These are phyloP conservation scores for Coelastrella sp. DNA, from an alignment of 139 green algal species.

Conservation along the genomic window DNA sequence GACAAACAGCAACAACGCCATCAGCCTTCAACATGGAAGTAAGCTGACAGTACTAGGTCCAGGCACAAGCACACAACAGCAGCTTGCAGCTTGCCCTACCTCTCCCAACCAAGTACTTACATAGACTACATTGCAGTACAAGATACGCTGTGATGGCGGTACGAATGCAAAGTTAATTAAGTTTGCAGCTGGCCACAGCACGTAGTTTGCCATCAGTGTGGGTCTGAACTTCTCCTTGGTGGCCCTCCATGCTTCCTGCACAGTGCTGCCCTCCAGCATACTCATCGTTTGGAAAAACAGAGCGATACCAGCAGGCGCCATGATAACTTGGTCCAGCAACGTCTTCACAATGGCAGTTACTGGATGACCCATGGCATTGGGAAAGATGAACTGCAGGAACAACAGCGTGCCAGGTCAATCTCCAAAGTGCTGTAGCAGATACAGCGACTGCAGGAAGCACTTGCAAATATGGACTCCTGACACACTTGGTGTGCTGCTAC, in stretches of 20 bases:
- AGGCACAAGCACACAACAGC: too few species aligned
- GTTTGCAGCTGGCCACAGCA: conserved; percentile 69
- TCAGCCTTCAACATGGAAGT: too few species aligned
- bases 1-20: too few species aligned
- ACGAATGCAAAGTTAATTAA: conserved; percentile 74
- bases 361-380: conserved; percentile 34
- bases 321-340: conserved; percentile 58
- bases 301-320: conserved; percentile 57
- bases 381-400: conserved; percentile 43
- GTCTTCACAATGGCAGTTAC: conserved; percentile 59
- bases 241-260: background rate
- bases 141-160: conserved; percentile 62
- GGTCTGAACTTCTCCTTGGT: conserved; percentile 48
- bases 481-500: too few species aligned
- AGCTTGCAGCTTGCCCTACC: too few species aligned
- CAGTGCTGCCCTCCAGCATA: conserved; percentile 51
- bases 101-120: background rate
- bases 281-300: conserved; percentile 64
- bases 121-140: conserved; percentile 66
- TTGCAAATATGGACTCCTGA: too few species aligned
- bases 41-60: too few species aligned
- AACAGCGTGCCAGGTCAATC: background rate
- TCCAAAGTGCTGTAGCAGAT: too few species aligned
- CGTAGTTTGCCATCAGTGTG: conserved; percentile 61
- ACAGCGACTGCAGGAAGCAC: too few species aligned